Evolutionary conservation across 371 early-diverging fungal genomes (phyloP), one percentile per base, ranked within the genome.

Genomic region (Apophysomyces ossiformis): DNA sequence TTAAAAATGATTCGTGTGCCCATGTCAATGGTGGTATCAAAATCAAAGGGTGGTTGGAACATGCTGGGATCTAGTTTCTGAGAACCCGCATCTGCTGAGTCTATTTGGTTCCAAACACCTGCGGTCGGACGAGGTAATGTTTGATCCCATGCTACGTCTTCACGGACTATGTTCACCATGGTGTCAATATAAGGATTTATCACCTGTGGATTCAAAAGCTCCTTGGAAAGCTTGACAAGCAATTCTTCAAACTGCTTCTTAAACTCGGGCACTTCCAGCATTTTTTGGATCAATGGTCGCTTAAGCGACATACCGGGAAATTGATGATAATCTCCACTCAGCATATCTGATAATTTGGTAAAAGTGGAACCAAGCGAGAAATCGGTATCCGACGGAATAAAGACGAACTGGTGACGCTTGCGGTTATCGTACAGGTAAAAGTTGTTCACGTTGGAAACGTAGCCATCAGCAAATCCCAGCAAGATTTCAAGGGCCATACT

Each of bases 401-500:
- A 50, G 1, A 21, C 11, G 21, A 50, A 50, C 21, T 21, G n/a
- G 1, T 50, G 32, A 7, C 45, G 13, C n/a, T 46, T 35, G 9
- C 16, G 60, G 37, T 56, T 21, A 26, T 72, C 65, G 18, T 78
- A 78, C 1, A 78, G 32, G 37, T 74, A 72, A 43, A 64, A 78
- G 39, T 78, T 78, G 16, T 72, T 65, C 8, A 60, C 65, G 63
- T 68, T 56, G 0, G 69, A 18, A 1, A 71, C 32, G n/a, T 76
- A 73, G 32, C 70, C 70, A 44, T 78, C 74, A 8, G 74, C 69
- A 32, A 62, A 68, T 37, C 74, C 76, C 12, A 71, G 39, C 12
- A 75, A 54, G 7, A 73, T 66, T 37, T 78, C 71, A 9, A 78
- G 37, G 37, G 78, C 70, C 63, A 71, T 67, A 36, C 74, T 73